Base-by-base conservation (phyloP, 139 green algal species). In the Chlamydomonas schloesseri region DNA sequence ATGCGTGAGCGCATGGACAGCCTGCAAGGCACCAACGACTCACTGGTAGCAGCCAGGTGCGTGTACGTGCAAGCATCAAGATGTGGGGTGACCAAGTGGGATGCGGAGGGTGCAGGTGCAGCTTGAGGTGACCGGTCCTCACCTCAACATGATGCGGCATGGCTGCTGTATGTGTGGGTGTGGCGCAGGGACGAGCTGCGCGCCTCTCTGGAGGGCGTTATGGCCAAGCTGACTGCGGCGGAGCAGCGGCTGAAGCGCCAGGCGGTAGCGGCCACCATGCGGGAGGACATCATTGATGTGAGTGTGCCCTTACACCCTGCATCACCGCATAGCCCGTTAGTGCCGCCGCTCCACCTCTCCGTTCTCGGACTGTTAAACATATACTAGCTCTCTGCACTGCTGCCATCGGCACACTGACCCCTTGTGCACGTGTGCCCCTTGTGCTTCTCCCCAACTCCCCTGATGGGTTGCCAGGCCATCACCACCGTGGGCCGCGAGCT, bases 1-100 rank as follows among this genome's bases (percentile, higher is more conserved):
- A 77, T 89, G 36, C 87, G 68, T 29, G 83, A 91, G 83, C 88
- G 87, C 1, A 33, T 90, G 80, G 62, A 72, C 60, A 78, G 81
- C 68, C 34, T 79, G 81, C 69, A 78, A 55, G 31, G 33, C 5
- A 47, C 8, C 69, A 87, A 79, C 81, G 81, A 78, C 68, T 87
- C 81, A 0, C 69, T 87, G 3, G 81, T 87, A 70, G 81, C 81
- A 2, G 81, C 81, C 53, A 87, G 81, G 81, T 87, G 81, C 14
- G 68, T 53, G 42, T 50, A 50, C 8, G 42, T 50, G 42, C 42
- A n/a, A n/a, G n/a, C n/a, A n/a, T n/a, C n/a, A n/a, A n/a, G n/a
- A n/a, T n/a, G n/a, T n/a, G n/a, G n/a, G n/a, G n/a, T n/a, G n/a
- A n/a, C n/a, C n/a, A n/a, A n/a, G n/a, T n/a, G n/a, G n/a, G n/a